These are phyloP conservation scores for Apiospora saccharicola DNA, from an alignment of 2,329 filamentous ascomycete species.

Conservation along the genomic window DNA sequence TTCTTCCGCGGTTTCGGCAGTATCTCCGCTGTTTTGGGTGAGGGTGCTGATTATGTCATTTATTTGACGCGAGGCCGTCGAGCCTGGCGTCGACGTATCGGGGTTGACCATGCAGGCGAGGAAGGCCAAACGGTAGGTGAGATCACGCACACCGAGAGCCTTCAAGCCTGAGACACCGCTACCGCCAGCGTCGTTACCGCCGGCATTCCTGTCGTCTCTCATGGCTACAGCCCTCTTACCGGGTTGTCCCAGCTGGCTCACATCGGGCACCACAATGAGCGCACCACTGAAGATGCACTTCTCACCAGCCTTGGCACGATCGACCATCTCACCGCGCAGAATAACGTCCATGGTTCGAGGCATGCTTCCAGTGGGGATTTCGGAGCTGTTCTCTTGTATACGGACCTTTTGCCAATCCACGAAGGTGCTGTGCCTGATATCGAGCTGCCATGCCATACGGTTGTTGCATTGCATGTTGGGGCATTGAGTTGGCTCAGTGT, in stretches of 20 bases:
- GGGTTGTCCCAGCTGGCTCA: slow-evolving; percentile 91
- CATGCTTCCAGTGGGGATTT: slow-evolving; percentile 99
- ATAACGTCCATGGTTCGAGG: slow-evolving; percentile 98
- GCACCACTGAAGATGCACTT: slow-evolving; percentile 98
- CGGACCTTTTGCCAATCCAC: slow-evolving; percentile 99
- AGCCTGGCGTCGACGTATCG: slow-evolving; percentile 82
- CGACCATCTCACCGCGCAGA: slow-evolving; percentile 94
- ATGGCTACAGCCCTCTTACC: slow-evolving; percentile 84
- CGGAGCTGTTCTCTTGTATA: slow-evolving; percentile 97
- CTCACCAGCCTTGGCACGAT: slow-evolving; percentile 95
- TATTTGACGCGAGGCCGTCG: slow-evolving; percentile 76
- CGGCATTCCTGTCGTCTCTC: slow-evolving; percentile 77
- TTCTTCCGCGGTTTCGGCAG: slow-evolving; percentile 76
- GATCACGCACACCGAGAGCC: slow-evolving; percentile 88
- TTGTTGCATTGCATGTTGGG: slow-evolving; percentile 89
- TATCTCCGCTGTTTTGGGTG: slow-evolving; percentile 76
- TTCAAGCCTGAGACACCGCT: slow-evolving; percentile 89
- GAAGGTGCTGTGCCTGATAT: slow-evolving; percentile 96
- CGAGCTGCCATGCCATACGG: slow-evolving; percentile 91
- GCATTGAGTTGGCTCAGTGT: slow-evolving; percentile 95
- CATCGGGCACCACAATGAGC: slow-evolving; percentile 94
- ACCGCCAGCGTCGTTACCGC: slow-evolving; percentile 82
- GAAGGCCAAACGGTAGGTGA: slow-evolving; percentile 97
- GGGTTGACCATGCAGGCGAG: slow-evolving; percentile 95
- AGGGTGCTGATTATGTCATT: slow-evolving; percentile 86